Evolutionary conservation across 805 yeast genomes (phyloP), one percentile per base, ranked within the genome.

Genomic region (Candida chauliodis): DNA sequence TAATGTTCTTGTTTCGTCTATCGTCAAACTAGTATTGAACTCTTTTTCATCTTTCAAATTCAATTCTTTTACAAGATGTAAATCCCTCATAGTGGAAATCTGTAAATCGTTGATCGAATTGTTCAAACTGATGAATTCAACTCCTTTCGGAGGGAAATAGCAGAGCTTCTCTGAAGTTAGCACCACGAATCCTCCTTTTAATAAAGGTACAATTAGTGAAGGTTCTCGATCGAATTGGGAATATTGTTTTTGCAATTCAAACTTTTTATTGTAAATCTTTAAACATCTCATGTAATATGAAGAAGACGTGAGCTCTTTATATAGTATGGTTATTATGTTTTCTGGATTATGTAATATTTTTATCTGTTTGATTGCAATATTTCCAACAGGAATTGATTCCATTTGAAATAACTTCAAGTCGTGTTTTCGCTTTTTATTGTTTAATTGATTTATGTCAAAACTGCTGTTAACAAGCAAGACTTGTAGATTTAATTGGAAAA

Each of bases 221-320:
- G 44, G 44, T 10, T 21, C 23, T 25, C 33, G 23, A 4, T 38
- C 38, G 29, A 41, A 41, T 13, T 27, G 28, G n/a, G 44, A 32
- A 16, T 31, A 41, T 27, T 41, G 38, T 17, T 19, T 25, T 9
- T n/a, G 9, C 20, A 41, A n/a, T 3, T 22, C 21, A 13, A 32
- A 8, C 8, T 19, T 26, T 8, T 19, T 17, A 11, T 30, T 16
- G 13, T 17, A 4, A 8, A 37, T 20, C 15, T 33, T 27, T 4
- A 33, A 28, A 22, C 35, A 21, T 23, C 44, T 24, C 23, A 41
- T 28, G 7, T 27, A 20, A 31, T 14, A 26, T 11, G 24, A 9
- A n/a, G 35, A 30, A 10, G 33, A 18, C 2, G 28, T 26, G 3
- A 20, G 16, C 14, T 37, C 38, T 15, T 34, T 29, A 26, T 41